phyloP scores from a whole-genome alignment of 179 eudicot genomes.

The Camellia oleifera region DNA sequence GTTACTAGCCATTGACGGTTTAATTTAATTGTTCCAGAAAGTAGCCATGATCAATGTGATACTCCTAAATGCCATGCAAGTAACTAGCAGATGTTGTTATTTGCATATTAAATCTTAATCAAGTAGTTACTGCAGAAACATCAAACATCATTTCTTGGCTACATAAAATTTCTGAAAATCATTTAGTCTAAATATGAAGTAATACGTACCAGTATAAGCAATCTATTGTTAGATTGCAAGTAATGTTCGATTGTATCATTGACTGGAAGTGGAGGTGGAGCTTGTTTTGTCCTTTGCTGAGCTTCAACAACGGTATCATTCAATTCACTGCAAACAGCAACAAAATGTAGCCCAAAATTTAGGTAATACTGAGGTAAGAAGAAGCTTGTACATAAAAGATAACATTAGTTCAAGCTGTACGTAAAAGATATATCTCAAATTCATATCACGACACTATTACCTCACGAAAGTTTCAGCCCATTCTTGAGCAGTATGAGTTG shows the following conservation, averaged over 20 bases:
- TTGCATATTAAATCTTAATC: background rate
- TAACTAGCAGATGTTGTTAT: background rate
- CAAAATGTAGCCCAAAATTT: background rate
- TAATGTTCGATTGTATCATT: constrained; percentile 57
- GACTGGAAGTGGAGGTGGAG: constrained; percentile 73
- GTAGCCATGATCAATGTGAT: background rate
- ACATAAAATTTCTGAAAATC: background rate
- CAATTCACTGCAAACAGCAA: constrained; percentile 61
- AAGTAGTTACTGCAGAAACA: background rate
- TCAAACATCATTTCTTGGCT: background rate
- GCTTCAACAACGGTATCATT: constrained; percentile 99
- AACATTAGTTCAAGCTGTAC: background rate
- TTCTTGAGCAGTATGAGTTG: constrained; percentile 90
- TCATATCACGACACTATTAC: constrained; percentile 25
- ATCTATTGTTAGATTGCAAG: constrained; percentile 67
- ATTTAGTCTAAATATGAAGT: background rate
- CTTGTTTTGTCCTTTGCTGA: constrained; percentile 81
- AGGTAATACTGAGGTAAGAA: background rate
- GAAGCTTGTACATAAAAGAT: background rate
- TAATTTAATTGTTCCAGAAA: constrained; percentile 4
- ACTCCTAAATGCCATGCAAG: background rate
- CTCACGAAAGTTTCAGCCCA: constrained; percentile 99
- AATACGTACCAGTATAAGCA: constrained; percentile 78
- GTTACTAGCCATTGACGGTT: background rate
- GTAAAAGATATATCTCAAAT: background rate